Percentiles rank a stretch among this genome's conserved stretches.
phyloP scores from a whole-genome alignment of 2,329 filamentous ascomycete genomes.

The Xylaria sp. region DNA sequence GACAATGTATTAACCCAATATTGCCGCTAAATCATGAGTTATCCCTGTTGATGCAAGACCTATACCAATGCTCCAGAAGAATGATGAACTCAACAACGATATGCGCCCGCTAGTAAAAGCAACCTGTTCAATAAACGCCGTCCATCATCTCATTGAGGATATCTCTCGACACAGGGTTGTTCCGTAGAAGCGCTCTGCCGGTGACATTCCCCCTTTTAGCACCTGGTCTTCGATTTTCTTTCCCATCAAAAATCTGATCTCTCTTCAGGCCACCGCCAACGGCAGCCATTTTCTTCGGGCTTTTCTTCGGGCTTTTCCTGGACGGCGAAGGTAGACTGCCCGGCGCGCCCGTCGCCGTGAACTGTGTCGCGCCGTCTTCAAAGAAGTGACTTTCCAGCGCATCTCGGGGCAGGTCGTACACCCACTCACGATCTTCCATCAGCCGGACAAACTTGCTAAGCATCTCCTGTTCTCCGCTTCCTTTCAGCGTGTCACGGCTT shows the following conservation, averaged over 20 bases:
- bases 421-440: constrained; percentile 83
- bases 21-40: constrained; percentile 24
- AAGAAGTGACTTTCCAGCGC: constrained; percentile 77
- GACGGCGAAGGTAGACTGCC: constrained; percentile 39
- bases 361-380: constrained; percentile 65
- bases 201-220: constrained; percentile 70
- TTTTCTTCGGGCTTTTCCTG: constrained; percentile 37
- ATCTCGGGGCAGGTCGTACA: constrained; percentile 74
- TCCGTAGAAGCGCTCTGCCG: constrained; percentile 70
- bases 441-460: constrained; percentile 79
- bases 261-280: constrained; percentile 26
- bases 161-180: constrained; percentile 76
- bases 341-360: constrained; percentile 49
- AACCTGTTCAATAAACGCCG: constrained; percentile 42
- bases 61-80: constrained; percentile 13
- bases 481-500: constrained; percentile 81
- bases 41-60: constrained; percentile 21
- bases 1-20: neutral
- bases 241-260: constrained; percentile 42
- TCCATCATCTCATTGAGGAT: constrained; percentile 77
- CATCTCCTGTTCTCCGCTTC: constrained; percentile 77
- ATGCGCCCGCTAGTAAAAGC: constrained; percentile 10
- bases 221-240: constrained; percentile 58
- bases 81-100: constrained; percentile 4
- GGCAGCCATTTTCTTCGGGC: constrained; percentile 38